phyloP scores from a whole-genome alignment of 1,284 basidiomycete species.

The Xanthoconium separans region DNA sequence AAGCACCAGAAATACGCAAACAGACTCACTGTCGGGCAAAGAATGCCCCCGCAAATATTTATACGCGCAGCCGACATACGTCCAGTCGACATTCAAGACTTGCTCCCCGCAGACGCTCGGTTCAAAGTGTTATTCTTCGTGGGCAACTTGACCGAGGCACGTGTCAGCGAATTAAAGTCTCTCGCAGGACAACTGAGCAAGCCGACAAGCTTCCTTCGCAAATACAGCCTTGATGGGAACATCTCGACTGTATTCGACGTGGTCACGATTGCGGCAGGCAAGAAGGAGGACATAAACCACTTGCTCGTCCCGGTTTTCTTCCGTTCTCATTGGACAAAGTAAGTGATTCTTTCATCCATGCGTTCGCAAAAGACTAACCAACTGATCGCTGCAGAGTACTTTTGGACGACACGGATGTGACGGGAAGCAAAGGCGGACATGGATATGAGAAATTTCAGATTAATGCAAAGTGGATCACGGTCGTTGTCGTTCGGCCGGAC shows the following conservation, averaged over 20 bases:
- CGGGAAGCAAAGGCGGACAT: slow-evolving; percentile 23
- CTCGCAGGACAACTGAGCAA: not conserved
- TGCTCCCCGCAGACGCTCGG: slow-evolving; percentile 65
- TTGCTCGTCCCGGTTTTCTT: slow-evolving; percentile 49
- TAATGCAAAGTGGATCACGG: slow-evolving; percentile 39
- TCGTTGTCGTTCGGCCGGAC: slow-evolving; percentile 57
- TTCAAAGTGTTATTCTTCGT: slow-evolving; percentile 74
- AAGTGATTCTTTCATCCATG: not conserved
- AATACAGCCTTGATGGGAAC: not conserved
- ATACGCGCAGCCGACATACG: slow-evolving; percentile 65
- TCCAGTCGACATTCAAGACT: slow-evolving; percentile 66
- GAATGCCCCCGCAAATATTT: slow-evolving; percentile 58
- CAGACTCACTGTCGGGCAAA: slow-evolving; percentile 53
- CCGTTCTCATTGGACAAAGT: slow-evolving; percentile 68
- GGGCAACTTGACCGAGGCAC: slow-evolving; percentile 46
- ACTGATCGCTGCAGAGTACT: not conserved
- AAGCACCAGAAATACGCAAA: slow-evolving; percentile 45
- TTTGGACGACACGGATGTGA: not conserved
- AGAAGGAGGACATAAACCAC: slow-evolving; percentile 27
- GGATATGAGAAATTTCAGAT: slow-evolving; percentile 51
- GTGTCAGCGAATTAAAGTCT: not conserved
- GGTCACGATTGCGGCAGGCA: not conserved
- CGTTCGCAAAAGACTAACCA: not conserved
- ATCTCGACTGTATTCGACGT: not conserved
- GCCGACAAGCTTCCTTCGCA: not conserved